Percentiles rank a stretch among this genome's conserved stretches.
Conservation (phyloP, 192 early-diverging fungal species). For the Coemansia sp. region DNA sequence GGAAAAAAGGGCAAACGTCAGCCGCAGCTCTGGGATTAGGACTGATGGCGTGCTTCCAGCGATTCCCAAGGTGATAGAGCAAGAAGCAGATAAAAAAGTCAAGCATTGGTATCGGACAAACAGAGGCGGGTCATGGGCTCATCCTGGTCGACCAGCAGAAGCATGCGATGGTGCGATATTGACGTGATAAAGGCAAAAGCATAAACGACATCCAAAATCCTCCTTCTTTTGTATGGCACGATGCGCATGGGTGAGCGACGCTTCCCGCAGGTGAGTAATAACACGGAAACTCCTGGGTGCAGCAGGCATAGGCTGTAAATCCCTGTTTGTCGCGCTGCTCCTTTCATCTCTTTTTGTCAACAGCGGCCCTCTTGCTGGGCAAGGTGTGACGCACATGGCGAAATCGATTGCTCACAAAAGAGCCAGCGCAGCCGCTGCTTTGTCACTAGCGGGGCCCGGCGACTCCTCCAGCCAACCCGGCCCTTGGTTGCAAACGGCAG, state of each 20-base stretch:
- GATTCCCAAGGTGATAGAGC: background rate
- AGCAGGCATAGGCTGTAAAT: background rate
- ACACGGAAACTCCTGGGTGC: background rate
- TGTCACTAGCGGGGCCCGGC: background rate
- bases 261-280: constrained; percentile 1
- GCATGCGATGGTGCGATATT: background rate
- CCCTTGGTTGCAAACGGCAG: background rate
- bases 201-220: background rate
- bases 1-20: background rate
- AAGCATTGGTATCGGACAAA: background rate
- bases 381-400: constrained; percentile 5
- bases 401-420: constrained; percentile 5
- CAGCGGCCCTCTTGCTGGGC: background rate
- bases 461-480: background rate
- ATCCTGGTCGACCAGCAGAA: background rate
- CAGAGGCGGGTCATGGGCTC: background rate
- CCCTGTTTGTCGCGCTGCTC: background rate
- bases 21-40: background rate
- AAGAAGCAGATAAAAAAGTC: background rate
- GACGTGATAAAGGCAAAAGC: background rate
- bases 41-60: background rate
- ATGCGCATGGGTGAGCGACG: background rate
- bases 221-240: background rate
- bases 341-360: background rate
- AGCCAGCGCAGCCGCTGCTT: background rate